Percentiles rank a stretch among this genome's conserved stretches.
phyloP scores from a whole-genome alignment of 768 basidiomycete genomes.

The Boletus speciosus region DNA sequence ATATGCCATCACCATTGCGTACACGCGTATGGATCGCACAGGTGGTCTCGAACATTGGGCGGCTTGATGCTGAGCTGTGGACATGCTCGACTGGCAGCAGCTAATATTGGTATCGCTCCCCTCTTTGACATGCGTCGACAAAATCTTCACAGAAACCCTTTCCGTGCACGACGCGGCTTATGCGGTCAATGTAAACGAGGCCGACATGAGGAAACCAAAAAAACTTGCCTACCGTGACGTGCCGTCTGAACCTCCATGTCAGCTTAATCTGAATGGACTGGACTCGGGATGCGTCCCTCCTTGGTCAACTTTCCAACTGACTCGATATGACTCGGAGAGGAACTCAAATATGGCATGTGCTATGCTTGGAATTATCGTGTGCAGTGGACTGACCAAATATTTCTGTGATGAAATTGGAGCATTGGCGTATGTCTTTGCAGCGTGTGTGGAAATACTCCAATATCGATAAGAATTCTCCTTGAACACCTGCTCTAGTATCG shows the following conservation, averaged over 20 bases:
- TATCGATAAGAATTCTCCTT: too few relatives aligned
- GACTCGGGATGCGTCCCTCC: background rate
- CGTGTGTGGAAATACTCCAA: background rate
- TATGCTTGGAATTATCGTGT: background rate
- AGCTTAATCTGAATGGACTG: background rate
- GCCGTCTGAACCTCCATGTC: too few relatives aligned
- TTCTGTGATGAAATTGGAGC: background rate
- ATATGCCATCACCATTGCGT: background rate
- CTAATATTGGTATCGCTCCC: background rate
- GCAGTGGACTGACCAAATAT: background rate
- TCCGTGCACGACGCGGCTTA: background rate
- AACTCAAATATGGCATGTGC: background rate
- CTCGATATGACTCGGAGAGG: background rate
- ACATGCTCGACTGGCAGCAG: background rate
- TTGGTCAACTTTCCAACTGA: background rate
- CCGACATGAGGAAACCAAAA: background rate
- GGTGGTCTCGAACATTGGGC: background rate
- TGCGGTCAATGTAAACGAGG: background rate
- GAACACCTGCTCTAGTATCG: background rate
- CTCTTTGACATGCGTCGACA: background rate
- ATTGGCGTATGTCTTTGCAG: too few relatives aligned
- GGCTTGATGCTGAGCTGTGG: background rate
- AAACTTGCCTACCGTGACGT: background rate
- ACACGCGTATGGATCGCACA: background rate
- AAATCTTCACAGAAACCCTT: background rate